phyloP scores from a whole-genome alignment of 768 basidiomycete genomes.

The Termitomyces sp. region DNA sequence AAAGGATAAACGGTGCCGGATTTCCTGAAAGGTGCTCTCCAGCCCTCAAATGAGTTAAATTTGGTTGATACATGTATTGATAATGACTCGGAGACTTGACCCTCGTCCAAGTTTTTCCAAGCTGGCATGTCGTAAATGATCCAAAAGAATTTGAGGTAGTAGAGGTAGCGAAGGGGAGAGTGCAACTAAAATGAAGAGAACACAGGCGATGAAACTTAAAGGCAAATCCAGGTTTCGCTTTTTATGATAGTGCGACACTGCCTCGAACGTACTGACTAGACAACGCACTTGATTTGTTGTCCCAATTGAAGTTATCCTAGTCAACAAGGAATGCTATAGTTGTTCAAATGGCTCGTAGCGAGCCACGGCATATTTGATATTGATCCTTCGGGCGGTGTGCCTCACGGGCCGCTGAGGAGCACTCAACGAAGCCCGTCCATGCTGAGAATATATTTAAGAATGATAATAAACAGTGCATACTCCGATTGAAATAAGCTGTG shows the following conservation, averaged over 20 bases:
- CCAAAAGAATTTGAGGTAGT: background rate
- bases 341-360: no score
- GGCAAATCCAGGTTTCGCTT: background rate
- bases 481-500: no score
- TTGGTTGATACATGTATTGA: background rate
- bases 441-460: no score
- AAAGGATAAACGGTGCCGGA: background rate
- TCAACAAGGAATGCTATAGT: background rate
- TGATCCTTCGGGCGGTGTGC: no score
- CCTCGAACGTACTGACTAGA: no score
- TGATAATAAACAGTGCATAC: no score
- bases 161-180: background rate
- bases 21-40: background rate
- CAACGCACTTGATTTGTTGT: no score
- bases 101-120: background rate
- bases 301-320: no score
- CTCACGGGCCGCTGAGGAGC: no score
- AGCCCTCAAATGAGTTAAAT: background rate
- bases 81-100: background rate
- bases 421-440: no score
- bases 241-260: background rate
- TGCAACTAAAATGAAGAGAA: background rate
- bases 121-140: background rate
- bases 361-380: no score
- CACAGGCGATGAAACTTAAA: background rate